Percentiles rank a stretch among this genome's conserved stretches.
phyloP scores from a whole-genome alignment of 805 yeast genomes.

The Metschnikowia similis region DNA sequence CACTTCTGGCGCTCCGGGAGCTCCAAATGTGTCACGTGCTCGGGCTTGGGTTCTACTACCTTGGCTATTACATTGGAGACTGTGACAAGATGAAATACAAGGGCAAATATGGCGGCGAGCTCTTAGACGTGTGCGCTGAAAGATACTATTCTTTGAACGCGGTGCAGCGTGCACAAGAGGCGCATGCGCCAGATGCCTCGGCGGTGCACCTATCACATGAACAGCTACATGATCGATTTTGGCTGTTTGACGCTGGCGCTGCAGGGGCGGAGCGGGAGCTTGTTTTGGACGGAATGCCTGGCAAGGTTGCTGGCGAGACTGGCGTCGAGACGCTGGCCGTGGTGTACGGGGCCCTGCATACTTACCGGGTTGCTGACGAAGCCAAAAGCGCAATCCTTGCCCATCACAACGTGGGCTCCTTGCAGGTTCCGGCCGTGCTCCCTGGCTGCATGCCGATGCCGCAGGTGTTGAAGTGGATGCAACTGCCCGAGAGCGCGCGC shows the following conservation, averaged over 20 bases:
- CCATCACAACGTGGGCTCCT: constrained; percentile 10
- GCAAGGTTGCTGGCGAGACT: not conserved
- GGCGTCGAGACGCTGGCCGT: constrained; percentile 1
- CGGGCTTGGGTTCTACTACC: constrained; percentile 54
- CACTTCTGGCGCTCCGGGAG: constrained; percentile 71
- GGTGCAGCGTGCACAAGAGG: constrained; percentile 14
- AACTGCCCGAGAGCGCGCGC: not conserved
- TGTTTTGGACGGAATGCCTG: not conserved
- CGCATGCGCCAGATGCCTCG: not conserved
- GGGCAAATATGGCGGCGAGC: constrained; percentile 70
- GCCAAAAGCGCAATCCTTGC: constrained; percentile 12
- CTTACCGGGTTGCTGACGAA: constrained; percentile 18
- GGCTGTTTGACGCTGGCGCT: constrained; percentile 3
- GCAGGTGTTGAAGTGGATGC: constrained; percentile 38
- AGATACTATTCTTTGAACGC: constrained; percentile 37
- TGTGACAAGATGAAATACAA: constrained; percentile 83
- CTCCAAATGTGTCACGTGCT: constrained; percentile 48
- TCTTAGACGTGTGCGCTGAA: constrained; percentile 52
- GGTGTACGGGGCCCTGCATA: constrained; percentile 1
- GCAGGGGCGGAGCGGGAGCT: not conserved
- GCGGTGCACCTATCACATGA: not conserved
- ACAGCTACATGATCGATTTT: not conserved
- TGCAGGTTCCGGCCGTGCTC: constrained; percentile 36
- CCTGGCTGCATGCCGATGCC: constrained; percentile 50
- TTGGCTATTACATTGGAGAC: constrained; percentile 78